Base-by-base conservation (phyloP, 176 grass and related monocot species). In the Elymus sibiricus region DNA sequence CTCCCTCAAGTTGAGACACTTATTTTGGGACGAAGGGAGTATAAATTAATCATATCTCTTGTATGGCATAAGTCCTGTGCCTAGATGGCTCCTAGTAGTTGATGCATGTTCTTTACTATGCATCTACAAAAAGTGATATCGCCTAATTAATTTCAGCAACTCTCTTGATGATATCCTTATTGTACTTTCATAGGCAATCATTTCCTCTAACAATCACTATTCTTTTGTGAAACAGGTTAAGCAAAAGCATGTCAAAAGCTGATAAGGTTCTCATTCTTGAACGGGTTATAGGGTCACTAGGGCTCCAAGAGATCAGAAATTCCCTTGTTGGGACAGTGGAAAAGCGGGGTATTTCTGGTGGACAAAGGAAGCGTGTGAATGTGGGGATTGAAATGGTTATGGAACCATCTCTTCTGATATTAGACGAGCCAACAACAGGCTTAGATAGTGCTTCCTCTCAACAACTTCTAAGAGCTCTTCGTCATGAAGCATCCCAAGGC, bases 301-400 rank as follows among this genome's bases (percentile, higher is more conserved):
- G 94, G 22, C 76, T 97, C 68, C 89, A 97, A 90, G 84, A 87
- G 74, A 89, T 97, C 74, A 89, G 94, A 78, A 85, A 88, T 84
- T 97, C 89, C 44, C 87, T 93, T 85, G 94, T 97, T 88, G 94
- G 94, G 29, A 97, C 94, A 31, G 92, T 97, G 66, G 94, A 97
- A 86, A 97, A 92, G 46, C 87, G 94, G 72, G 92, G 91, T 56
- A 90, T 97, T 86, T 97, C 94, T 37, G 94, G 94, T 46, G 94
- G 94, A 77, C 94, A 97, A 86, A 92, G 91, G 72, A 97, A 94
- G 69, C 89, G 94, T 31, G 92, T 97, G 58, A 97, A 97, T 84
- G 87, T 97, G 67, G 94, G 94, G 31, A 85, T 94, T 81, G 94
- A 97, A 88, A 90, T 97, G 94, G 94, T 94, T 43, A 97, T 97